phyloP scores from a whole-genome alignment of 2,329 filamentous ascomycete species.

The Nemania sp. region DNA sequence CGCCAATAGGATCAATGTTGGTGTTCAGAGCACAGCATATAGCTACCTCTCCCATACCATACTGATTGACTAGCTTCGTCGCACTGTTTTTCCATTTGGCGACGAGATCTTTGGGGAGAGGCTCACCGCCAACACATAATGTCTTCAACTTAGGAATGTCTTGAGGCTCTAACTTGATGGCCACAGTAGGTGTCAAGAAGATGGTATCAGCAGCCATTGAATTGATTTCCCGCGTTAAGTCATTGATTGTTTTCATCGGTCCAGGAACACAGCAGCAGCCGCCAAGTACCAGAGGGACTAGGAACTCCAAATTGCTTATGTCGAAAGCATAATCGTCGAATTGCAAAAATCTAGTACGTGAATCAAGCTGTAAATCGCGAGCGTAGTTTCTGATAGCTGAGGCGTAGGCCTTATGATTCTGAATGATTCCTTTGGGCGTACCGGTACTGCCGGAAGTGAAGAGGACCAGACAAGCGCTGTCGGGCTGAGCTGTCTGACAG shows the following conservation, averaged over 20 bases:
- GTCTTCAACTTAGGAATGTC: slow-evolving; percentile 19
- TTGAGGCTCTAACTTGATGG: slow-evolving; percentile 19
- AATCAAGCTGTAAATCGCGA: slow-evolving; percentile 19
- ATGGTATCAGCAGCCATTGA: slow-evolving; percentile 16
- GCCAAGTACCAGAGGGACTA: slow-evolving; percentile 19
- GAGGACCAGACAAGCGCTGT: slow-evolving; percentile 26
- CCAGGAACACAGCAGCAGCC: slow-evolving; percentile 22
- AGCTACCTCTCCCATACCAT: slow-evolving; percentile 28
- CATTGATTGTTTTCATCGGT: slow-evolving; percentile 16
- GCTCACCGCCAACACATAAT: slow-evolving; percentile 24
- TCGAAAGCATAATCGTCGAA: slow-evolving; percentile 26
- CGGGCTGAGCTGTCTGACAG: slow-evolving; percentile 6
- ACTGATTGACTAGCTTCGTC: slow-evolving; percentile 25
- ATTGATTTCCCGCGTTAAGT: slow-evolving; percentile 18
- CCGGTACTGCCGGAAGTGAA: slow-evolving; percentile 31
- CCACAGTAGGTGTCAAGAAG: slow-evolving; percentile 25
- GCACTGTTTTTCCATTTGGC: slow-evolving; percentile 19
- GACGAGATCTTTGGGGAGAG: slow-evolving; percentile 26
- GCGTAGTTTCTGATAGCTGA: slow-evolving; percentile 21
- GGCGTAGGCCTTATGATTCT: slow-evolving; percentile 21
- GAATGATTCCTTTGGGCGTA: slow-evolving; percentile 29
- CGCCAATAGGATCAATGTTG: slow-evolving; percentile 14
- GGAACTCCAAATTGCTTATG: slow-evolving; percentile 22
- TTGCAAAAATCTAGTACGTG: slow-evolving; percentile 16
- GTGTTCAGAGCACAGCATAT: slow-evolving; percentile 28